These are phyloP conservation scores for Sonneratia caseolaris DNA, from an alignment of 345 rosid genomes.

Conservation along the genomic window DNA sequence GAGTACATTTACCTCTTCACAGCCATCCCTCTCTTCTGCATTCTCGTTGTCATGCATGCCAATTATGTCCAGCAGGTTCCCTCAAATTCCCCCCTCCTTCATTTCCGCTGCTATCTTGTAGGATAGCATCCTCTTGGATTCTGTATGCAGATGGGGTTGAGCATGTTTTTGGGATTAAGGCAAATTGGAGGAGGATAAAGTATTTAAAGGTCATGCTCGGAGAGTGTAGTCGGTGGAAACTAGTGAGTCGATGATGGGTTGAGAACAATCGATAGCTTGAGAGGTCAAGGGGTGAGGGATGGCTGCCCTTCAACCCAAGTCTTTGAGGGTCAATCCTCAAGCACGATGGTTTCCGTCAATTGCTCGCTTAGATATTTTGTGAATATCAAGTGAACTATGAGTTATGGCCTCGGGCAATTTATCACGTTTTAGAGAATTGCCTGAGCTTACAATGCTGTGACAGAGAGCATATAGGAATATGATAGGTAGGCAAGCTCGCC, in stretches of 20 bases:
- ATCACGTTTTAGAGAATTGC: not conserved
- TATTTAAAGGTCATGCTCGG: not conserved
- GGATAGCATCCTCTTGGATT: not conserved
- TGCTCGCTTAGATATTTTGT: too few relatives aligned
- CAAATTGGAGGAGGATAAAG: not conserved
- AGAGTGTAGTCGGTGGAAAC: not conserved
- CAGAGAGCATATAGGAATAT: too few relatives aligned
- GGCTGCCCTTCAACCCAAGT: not conserved
- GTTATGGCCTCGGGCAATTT: not conserved
- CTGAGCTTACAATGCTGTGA: not conserved
- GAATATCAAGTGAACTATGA: not conserved
- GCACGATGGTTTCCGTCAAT: not conserved
- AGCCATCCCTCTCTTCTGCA: slow-evolving; percentile 76
- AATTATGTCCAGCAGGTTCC: slow-evolving; percentile 92
- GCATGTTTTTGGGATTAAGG: not conserved
- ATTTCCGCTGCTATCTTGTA: not conserved
- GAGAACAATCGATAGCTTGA: too few relatives aligned
- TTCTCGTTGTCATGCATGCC: slow-evolving; percentile 99
- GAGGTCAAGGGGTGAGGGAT: not conserved
- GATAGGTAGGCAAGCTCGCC: not conserved
- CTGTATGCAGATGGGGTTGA: not conserved
- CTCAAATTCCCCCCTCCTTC: not conserved
- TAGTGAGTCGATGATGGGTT: not conserved
- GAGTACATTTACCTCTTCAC: slow-evolving; percentile 72
- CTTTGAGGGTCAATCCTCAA: not conserved